Evolutionary conservation across 305 asterid species (phyloP), one percentile per base, ranked within the genome.

Genomic region (Withania somnifera): DNA sequence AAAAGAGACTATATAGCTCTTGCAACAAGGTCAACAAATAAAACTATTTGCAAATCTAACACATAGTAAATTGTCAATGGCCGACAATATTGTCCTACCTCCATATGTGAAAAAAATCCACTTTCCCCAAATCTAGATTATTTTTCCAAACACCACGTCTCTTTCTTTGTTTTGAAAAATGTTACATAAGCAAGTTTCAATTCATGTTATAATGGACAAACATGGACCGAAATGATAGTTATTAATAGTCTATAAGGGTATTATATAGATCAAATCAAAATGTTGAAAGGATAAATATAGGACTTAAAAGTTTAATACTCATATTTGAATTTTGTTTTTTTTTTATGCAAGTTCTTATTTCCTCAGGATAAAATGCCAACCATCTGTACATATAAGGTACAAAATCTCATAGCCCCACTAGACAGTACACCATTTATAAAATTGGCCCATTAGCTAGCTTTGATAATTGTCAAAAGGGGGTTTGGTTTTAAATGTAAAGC

Each of bases 51-150:
- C 42, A 82, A 84, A 66, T 66, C 75, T 40, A 75, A 73, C 77
- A 56, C 57, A 38, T 14, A 9, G 26, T 14, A 42, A 53, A 14
- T 13, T 69, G 80, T 79, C 81, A 81, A 82, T 84, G 83, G 83
- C 89, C 88, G 90, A 87, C 90, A 87, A 50, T 40, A 54, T 77
- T 63, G 56, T 83, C 78, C 64, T 75, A 83, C 28, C 54, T 68
- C 84, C 88, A 86, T 87, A 88, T 88, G 90, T 88, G 87, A 85
- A 86, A 88, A 87, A 89, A 86, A 66, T 68, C 84, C 50, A 80
- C 87, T 77, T 54, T 36, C 63, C 57, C 34, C 80, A 45, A n/a
- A 28, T 17, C 7, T 32, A 71, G n/a, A 73, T 63, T 17, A 76
- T 68, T 84, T 66, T 66, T 64, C 67, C 83, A 67, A 84, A 79